Conservation (phyloP, 208 protist genomes). For the Phytomonas serpens region DNA sequence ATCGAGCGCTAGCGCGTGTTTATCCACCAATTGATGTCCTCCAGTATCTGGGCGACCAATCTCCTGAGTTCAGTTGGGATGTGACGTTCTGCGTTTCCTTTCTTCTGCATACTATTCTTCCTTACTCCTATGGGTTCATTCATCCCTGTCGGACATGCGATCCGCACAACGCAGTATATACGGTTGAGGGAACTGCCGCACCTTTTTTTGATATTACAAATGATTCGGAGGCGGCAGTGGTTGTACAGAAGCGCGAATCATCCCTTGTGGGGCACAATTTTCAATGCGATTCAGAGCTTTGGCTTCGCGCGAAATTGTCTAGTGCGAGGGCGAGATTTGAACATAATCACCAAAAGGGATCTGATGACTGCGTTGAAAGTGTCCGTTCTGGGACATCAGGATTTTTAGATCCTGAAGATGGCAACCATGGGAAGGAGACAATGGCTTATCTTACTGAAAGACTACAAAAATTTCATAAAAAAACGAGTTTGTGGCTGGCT, state of each 20-base stretch:
- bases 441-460: not conserved
- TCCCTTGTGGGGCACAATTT: not conserved
- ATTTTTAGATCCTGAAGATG: not conserved
- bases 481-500: conserved; percentile 32
- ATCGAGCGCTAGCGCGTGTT: conserved; percentile 59
- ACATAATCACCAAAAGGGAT: not conserved
- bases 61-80: conserved; percentile 12
- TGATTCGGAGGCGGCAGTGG: not conserved
- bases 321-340: not conserved
- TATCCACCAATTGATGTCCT: conserved; percentile 61
- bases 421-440: not conserved
- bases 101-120: conserved; percentile 18
- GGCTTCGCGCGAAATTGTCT: not conserved
- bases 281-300: not conserved
- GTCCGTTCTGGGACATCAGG: not conserved
- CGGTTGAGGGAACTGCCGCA: not conserved
- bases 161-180: not conserved
- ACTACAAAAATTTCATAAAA: not conserved
- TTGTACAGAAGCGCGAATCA: not conserved
- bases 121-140: not conserved
- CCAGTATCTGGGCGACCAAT: conserved; percentile 30
- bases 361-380: not conserved
- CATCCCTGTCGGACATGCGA: not conserved
- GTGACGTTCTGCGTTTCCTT: not conserved
- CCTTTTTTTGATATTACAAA: not conserved